Conservation (phyloP, 108 stramenopile species). For the Cylindrotheca closterium region DNA sequence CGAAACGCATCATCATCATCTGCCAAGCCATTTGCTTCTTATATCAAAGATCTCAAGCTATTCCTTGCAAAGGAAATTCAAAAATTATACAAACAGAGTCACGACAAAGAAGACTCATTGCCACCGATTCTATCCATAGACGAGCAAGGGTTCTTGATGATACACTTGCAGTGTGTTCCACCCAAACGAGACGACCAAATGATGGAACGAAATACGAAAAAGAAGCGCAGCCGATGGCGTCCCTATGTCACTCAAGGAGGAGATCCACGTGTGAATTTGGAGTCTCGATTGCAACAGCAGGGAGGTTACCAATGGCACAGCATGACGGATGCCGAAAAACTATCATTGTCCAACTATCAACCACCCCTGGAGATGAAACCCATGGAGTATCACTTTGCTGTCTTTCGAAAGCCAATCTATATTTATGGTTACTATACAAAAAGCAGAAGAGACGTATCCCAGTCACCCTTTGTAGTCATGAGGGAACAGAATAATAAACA, state of each 20-base stretch:
- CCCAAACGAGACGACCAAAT: background rate
- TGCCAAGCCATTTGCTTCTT: constrained; percentile 11
- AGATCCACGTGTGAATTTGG: constrained; percentile 66
- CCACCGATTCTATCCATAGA: constrained; percentile 16
- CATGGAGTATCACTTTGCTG: constrained; percentile 41
- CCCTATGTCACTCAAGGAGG: constrained; percentile 62
- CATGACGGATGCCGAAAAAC: constrained; percentile 19
- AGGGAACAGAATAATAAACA: constrained; percentile 2
- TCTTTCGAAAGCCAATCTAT: constrained; percentile 68
- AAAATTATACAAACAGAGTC: background rate
- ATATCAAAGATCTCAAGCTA: constrained; percentile 36
- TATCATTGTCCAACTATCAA: background rate
- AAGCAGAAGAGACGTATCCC: constrained; percentile 65
- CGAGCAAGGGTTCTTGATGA: constrained; percentile 61
- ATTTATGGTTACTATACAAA: constrained; percentile 76
- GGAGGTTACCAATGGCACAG: constrained; percentile 24
- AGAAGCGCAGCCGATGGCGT: constrained; percentile 39
- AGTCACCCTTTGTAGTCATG: constrained; percentile 77
- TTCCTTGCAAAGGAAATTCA: constrained; percentile 18
- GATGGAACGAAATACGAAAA: constrained; percentile 4
- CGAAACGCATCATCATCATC: constrained; percentile 4
- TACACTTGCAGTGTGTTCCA: constrained; percentile 54
- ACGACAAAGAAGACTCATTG: background rate
- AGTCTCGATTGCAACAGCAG: constrained; percentile 29
- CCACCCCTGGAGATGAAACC: background rate